phyloP scores from a whole-genome alignment of 495 filamentous ascomycete species.

The Daldinia vernicosa region DNA sequence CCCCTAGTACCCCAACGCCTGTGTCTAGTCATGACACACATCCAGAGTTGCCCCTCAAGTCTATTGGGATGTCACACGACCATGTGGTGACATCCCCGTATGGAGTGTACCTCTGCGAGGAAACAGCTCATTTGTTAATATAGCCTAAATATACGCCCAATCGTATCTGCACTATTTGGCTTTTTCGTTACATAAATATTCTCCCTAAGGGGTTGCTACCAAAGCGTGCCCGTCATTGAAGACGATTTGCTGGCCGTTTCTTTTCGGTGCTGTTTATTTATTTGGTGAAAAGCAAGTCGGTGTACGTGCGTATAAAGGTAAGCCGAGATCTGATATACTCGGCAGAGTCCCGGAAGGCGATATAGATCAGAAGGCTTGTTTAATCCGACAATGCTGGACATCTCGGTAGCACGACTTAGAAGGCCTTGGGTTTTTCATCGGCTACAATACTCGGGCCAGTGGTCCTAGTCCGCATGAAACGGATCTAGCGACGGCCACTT shows the following conservation, averaged over 20 bases:
- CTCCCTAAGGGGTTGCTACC: neutral
- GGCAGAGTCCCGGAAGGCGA: neutral
- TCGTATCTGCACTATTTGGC: neutral
- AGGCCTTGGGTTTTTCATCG: neutral
- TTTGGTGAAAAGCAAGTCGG: neutral
- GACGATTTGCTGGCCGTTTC: neutral
- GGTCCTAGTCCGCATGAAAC: neutral
- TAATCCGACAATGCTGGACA: neutral
- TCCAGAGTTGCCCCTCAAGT: neutral
- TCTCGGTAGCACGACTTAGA: neutral
- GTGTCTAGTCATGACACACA: neutral
- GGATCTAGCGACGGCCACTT: slow-evolving; percentile 13
- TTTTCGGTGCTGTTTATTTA: neutral
- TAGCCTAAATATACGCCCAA: neutral
- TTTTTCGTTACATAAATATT: neutral
- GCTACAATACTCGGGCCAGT: neutral
- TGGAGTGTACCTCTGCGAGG: neutral
- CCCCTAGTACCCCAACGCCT: neutral
- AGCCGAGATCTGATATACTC: neutral
- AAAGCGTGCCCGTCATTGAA: neutral
- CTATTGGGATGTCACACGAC: neutral
- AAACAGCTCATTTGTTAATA: neutral
- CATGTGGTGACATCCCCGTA: neutral
- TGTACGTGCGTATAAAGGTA: neutral
- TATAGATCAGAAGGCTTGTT: neutral